A percentile compares a stretch with the other conserved stretches of the same genome.
Evolutionary conservation across 1,139 yeast genomes (phyloP).

Genomic region (Geotrichum australiense): DNA sequence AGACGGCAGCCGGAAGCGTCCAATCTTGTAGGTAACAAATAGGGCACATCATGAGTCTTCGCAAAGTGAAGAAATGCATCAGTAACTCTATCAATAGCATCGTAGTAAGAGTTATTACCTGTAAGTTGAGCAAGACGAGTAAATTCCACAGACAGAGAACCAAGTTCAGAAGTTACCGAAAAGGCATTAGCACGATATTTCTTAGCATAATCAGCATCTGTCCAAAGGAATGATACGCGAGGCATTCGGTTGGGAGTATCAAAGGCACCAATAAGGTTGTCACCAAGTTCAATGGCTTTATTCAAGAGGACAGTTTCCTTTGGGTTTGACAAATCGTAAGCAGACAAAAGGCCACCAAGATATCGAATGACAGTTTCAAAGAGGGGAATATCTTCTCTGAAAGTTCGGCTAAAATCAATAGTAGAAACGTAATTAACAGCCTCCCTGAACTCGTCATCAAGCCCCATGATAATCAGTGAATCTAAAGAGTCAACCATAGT

Average conservation of each 20-base stretch:
- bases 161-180: constrained; percentile 57
- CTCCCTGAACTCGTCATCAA: constrained; percentile 45
- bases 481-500: constrained; percentile 63
- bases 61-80: constrained; percentile 35
- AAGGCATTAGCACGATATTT: constrained; percentile 30
- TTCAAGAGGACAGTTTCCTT: constrained; percentile 43
- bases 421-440: constrained; percentile 47
- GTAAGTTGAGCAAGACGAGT: constrained; percentile 62
- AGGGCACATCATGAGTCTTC: constrained; percentile 32
- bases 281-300: constrained; percentile 57
- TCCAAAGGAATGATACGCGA: constrained; percentile 51
- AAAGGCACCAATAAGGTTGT: constrained; percentile 59
- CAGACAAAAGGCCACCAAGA: constrained; percentile 66
- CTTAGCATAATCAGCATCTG: constrained; percentile 36
- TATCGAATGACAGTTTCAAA: constrained; percentile 66
- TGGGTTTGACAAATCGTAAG: constrained; percentile 57
- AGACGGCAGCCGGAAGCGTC: constrained; percentile 47
- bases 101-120: constrained; percentile 45
- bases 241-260: constrained; percentile 65
- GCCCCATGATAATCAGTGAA: constrained; percentile 56
- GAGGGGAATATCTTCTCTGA: constrained; percentile 45
- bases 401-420: constrained; percentile 46
- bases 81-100: constrained; percentile 44
- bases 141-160: constrained; percentile 63
- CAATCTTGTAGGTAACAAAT: constrained; percentile 40